Conservation (phyloP, 257 asterid genomes). For the Solanum gracilifrons region DNA sequence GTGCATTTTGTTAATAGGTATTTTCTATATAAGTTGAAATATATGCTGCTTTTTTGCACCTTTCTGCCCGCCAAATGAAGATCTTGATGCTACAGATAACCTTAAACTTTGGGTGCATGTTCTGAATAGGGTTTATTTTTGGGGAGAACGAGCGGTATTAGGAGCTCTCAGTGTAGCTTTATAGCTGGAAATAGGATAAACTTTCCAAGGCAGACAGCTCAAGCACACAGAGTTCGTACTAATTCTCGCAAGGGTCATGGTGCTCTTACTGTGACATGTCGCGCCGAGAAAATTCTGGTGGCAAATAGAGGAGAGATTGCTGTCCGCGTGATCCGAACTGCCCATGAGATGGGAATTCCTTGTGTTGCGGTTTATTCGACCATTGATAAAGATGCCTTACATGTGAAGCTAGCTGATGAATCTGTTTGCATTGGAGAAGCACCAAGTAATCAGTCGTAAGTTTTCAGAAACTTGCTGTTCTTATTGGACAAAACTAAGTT, state of each 20-base stretch:
- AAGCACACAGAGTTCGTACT: conserved; percentile 26
- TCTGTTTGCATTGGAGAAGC: conserved; percentile 99
- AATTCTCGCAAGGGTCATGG: conserved; percentile 52
- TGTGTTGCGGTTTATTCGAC: conserved; percentile 98
- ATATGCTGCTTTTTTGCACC: background rate
- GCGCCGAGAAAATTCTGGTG: conserved; percentile 68
- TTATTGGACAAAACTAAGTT: background rate
- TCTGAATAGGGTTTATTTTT: conserved; percentile 47
- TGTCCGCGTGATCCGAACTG: conserved; percentile 93
- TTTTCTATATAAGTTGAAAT: background rate
- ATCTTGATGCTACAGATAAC: background rate
- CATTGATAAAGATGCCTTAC: conserved; percentile 93
- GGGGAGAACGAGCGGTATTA: conserved; percentile 41
- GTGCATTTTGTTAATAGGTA: background rate
- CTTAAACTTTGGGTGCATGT: background rate
- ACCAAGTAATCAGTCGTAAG: conserved; percentile 98
- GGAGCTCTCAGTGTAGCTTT: conserved; percentile 81
- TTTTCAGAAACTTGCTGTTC: conserved; percentile 1
- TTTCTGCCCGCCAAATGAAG: background rate
- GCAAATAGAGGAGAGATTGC: conserved; percentile 99
- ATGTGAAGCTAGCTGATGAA: conserved; percentile 96
- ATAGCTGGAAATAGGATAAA: conserved; percentile 50
- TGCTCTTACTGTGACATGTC: conserved; percentile 59
- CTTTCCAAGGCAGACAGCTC: conserved; percentile 48
- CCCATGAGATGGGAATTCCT: conserved; percentile 99